phyloP scores from a whole-genome alignment of 2,329 filamentous ascomycete species.

The Cordyceps tenuipes region DNA sequence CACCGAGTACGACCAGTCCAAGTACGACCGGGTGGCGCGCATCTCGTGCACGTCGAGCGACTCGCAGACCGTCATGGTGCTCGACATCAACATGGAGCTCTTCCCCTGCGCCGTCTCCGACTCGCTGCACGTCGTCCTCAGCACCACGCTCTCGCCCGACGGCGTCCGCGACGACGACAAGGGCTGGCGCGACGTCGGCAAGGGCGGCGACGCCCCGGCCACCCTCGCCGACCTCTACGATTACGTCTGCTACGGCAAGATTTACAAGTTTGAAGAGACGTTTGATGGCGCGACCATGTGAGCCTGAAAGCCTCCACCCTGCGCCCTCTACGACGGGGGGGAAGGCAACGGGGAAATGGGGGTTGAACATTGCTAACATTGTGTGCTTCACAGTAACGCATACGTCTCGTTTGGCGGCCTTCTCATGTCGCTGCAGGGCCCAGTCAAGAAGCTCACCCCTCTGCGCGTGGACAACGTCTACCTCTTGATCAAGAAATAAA shows the following conservation, averaged over 20 bases:
- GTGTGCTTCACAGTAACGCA: slow-evolving; percentile 57
- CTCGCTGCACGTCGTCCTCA: slow-evolving; percentile 70
- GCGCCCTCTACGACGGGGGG: no score
- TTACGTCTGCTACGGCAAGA: slow-evolving; percentile 83
- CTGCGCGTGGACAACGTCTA: slow-evolving; percentile 91
- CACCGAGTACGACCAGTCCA: slow-evolving; percentile 68
- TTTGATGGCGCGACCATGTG: slow-evolving; percentile 76
- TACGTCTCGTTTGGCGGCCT: slow-evolving; percentile 92
- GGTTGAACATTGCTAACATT: neutral
- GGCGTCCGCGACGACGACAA: slow-evolving; percentile 68
- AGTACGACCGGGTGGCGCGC: slow-evolving; percentile 93
- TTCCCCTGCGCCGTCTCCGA: slow-evolving; percentile 72
- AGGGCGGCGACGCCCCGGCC: slow-evolving; percentile 43
- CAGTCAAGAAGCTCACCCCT: slow-evolving; percentile 89
- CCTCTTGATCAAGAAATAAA: slow-evolving; percentile 81
- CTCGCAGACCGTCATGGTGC: slow-evolving; percentile 64
- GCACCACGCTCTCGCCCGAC: slow-evolving; percentile 78
- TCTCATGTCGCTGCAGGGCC: slow-evolving; percentile 82
- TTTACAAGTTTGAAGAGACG: slow-evolving; percentile 79
- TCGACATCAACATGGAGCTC: slow-evolving; percentile 92
- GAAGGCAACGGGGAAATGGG: no score
- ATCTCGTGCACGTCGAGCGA: slow-evolving; percentile 70
- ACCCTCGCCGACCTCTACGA: slow-evolving; percentile 73
- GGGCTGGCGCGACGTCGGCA: slow-evolving; percentile 72
- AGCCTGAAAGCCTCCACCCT: slow-evolving; percentile 5